Evolutionary conservation across 2,329 filamentous ascomycete genomes (phyloP).

Genomic region (Cadophora gregata): DNA sequence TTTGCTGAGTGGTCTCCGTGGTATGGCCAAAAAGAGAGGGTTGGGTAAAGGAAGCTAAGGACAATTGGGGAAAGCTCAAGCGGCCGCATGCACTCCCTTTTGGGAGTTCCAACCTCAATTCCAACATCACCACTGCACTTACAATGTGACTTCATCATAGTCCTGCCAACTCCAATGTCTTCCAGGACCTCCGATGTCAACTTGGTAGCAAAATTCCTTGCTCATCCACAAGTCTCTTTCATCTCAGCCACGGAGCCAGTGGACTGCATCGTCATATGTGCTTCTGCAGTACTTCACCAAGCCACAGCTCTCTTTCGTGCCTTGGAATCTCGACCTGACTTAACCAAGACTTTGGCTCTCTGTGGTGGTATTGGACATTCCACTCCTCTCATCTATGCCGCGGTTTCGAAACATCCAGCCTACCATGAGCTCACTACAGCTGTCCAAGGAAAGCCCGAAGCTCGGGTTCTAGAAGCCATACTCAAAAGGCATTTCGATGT

Average conservation of each 20-base stretch:
- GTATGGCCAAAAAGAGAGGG: too few relatives aligned
- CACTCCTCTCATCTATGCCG: constrained; percentile 50
- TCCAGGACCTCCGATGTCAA: constrained; percentile 40
- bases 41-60: not conserved
- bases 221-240: constrained; percentile 39
- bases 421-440: constrained; percentile 40
- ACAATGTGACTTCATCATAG: not conserved
- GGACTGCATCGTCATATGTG: constrained; percentile 50
- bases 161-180: not conserved
- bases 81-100: not conserved
- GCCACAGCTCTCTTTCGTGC: constrained; percentile 46
- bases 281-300: constrained; percentile 47
- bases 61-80: not conserved
- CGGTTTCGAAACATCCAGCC: constrained; percentile 45
- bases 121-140: not conserved
- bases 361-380: constrained; percentile 55
- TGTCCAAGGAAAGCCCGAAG: constrained; percentile 48
- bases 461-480: constrained; percentile 48
- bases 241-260: constrained; percentile 36
- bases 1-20: too few relatives aligned
- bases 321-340: constrained; percentile 41
- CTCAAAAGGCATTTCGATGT: constrained; percentile 43
- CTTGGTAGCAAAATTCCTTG: constrained; percentile 42
- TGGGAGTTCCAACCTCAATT: not conserved
- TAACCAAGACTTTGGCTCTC: constrained; percentile 48